These are phyloP conservation scores for Cymbopogon citratus DNA, from an alignment of 176 grass and related monocot species.

Conservation along the genomic window DNA sequence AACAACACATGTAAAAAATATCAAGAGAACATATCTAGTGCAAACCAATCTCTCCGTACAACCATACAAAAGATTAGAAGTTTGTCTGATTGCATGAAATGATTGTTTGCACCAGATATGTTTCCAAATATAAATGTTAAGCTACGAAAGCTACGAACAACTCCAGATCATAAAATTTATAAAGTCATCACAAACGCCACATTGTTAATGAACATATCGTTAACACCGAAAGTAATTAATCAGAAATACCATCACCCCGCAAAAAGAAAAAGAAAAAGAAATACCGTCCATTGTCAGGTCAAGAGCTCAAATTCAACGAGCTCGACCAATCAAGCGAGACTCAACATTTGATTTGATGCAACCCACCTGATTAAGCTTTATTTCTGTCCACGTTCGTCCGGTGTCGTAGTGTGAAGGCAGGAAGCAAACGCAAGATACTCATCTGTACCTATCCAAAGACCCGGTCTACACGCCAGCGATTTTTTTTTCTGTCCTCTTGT, in stretches of 20 bases:
- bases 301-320: background rate
- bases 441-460: background rate
- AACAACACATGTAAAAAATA: too few species aligned
- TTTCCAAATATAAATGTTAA: too few species aligned
- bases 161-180: background rate
- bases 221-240: background rate
- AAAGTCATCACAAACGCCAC: too few species aligned
- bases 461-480: background rate
- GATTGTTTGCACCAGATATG: too few species aligned
- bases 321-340: background rate
- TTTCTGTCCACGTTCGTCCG: background rate
- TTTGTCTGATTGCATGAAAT: too few species aligned
- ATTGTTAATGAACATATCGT: too few species aligned
- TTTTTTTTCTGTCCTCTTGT: background rate
- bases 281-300: background rate
- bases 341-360: background rate
- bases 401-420: conserved; percentile 11
- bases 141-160: too few species aligned
- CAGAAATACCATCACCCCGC: background rate
- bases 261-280: too few species aligned
- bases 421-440: background rate
- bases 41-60: too few species aligned
- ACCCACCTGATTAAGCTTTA: background rate
- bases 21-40: too few species aligned
- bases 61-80: too few species aligned